Evolutionary conservation across 768 basidiomycete genomes (phyloP).

Genomic region (Agrocybe pediades): DNA sequence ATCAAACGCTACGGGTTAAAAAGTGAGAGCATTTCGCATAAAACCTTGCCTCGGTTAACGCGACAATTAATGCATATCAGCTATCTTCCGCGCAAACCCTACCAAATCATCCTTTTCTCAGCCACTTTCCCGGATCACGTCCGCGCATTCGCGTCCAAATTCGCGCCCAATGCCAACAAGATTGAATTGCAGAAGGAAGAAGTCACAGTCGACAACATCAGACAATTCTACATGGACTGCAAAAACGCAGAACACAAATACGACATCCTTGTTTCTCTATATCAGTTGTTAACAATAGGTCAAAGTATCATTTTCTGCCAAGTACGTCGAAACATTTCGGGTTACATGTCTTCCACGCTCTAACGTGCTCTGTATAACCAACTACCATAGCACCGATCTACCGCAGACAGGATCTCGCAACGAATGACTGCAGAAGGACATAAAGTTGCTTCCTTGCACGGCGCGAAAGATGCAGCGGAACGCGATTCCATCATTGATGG

Average conservation of each 20-base stretch:
- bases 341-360: neutral
- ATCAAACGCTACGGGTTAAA: conserved; percentile 91
- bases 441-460: conserved; percentile 94
- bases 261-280: conserved; percentile 89
- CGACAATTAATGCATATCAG: too few species aligned
- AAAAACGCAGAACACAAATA: conserved; percentile 90
- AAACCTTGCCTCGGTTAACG: too few species aligned
- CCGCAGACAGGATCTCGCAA: conserved; percentile 88
- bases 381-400: conserved; percentile 71
- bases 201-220: conserved; percentile 89
- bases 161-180: conserved; percentile 94
- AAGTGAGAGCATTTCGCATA: conserved; percentile 83
- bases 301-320: conserved; percentile 99
- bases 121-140: conserved; percentile 97
- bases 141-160: conserved; percentile 86
- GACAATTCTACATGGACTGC: conserved; percentile 99
- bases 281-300: conserved; percentile 89
- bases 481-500: conserved; percentile 92
- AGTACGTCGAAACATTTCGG: conserved; percentile 42
- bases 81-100: conserved; percentile 55
- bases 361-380: neutral
- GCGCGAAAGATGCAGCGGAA: conserved; percentile 86
- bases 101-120: conserved; percentile 95
- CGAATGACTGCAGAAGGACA: conserved; percentile 94
- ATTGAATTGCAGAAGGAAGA: conserved; percentile 95